Evolutionary conservation across 345 rosid species (phyloP).

Genomic region (Noccaea bulbosa): DNA sequence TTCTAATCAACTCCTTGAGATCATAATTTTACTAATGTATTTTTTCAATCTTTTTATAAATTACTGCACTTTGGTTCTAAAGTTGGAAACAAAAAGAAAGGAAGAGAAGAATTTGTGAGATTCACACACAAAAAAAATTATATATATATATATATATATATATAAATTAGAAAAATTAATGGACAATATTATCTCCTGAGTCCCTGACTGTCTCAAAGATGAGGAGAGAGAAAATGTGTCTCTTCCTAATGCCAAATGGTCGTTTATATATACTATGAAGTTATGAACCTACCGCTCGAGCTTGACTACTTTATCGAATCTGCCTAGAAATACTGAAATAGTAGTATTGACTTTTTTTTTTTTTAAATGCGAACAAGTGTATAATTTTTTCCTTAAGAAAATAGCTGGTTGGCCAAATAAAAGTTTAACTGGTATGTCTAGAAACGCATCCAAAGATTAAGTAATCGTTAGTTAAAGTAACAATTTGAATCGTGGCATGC

Average conservation of each 20-base stretch:
- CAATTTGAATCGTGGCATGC: conserved; percentile 11
- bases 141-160: background rate
- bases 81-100: background rate
- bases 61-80: conserved; percentile 25
- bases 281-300: conserved; percentile 13
- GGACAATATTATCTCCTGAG: conserved; percentile 11
- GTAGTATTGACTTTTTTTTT: background rate
- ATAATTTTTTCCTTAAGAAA: background rate
- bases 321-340: background rate
- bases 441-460: background rate
- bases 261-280: conserved; percentile 8
- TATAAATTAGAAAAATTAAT: background rate
- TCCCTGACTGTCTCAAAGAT: conserved; percentile 8
- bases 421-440: too few relatives aligned
- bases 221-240: conserved; percentile 18
- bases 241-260: conserved; percentile 34
- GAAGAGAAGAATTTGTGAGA: background rate
- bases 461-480: background rate
- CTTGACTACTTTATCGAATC: conserved; percentile 16
- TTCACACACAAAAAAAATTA: background rate
- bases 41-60: conserved; percentile 3
- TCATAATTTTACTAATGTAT: background rate
- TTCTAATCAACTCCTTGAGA: background rate
- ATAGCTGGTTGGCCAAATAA: background rate
- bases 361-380: background rate